These are phyloP conservation scores for Hypoxylon sp. DNA, from an alignment of 2,329 filamentous ascomycete species.

Conservation along the genomic window DNA sequence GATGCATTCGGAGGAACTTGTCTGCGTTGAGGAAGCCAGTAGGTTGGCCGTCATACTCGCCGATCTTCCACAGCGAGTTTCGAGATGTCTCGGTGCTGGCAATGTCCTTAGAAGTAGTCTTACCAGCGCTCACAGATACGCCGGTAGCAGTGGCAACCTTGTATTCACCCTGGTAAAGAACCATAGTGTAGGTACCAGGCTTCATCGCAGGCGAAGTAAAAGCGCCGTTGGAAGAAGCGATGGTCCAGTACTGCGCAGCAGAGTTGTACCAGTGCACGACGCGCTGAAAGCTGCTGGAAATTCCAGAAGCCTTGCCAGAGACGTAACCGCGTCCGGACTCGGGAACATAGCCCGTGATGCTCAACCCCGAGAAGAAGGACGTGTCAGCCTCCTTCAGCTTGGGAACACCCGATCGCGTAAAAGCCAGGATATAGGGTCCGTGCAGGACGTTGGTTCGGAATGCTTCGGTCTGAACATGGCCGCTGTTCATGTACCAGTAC, in stretches of 20 bases:
- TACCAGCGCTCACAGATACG: conserved; percentile 61
- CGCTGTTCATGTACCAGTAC: conserved; percentile 75
- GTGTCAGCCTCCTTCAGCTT: conserved; percentile 57
- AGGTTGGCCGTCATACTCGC: conserved; percentile 71
- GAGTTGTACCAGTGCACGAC: conserved; percentile 74
- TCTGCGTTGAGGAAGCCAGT: conserved; percentile 72
- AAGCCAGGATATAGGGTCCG: conserved; percentile 70
- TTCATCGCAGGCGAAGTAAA: conserved; percentile 74
- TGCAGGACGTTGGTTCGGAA: conserved; percentile 68
- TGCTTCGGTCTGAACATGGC: conserved; percentile 68
- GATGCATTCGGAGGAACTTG: conserved; percentile 74
- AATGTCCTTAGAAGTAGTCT: conserved; percentile 60
- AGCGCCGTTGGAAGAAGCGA: conserved; percentile 60
- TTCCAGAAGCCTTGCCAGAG: conserved; percentile 66
- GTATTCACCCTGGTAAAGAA: conserved; percentile 68
- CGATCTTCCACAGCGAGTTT: conserved; percentile 69
- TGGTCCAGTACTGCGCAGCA: conserved; percentile 71
- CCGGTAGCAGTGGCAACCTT: conserved; percentile 58
- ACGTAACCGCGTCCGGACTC: conserved; percentile 65
- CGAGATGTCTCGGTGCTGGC: conserved; percentile 53
- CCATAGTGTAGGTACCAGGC: conserved; percentile 73
- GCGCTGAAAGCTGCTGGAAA: conserved; percentile 59
- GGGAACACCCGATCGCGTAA: conserved; percentile 66
- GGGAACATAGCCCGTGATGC: conserved; percentile 66
- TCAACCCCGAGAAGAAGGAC: conserved; percentile 67